These are phyloP conservation scores for Pleurotus djamor DNA, from an alignment of 768 basidiomycete species.

Conservation along the genomic window DNA sequence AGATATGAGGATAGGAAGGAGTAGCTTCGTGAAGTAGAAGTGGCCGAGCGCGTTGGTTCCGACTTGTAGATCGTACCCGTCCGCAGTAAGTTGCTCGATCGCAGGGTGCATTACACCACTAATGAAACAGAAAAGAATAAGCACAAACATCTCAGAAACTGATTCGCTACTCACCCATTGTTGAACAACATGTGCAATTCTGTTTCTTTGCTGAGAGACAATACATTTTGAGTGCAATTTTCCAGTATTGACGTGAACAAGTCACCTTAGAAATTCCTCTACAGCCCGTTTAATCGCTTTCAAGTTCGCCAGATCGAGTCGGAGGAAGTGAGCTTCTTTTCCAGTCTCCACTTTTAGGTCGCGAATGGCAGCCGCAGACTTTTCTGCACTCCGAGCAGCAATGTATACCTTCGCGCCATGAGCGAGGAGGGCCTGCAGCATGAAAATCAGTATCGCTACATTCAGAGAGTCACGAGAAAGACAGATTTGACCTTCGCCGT, in stretches of 20 bases:
- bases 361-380: constrained; percentile 32
- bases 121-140: not conserved
- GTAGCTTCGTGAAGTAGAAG: constrained; percentile 41
- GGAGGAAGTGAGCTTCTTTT: constrained; percentile 37
- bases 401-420: constrained; percentile 54
- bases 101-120: constrained; percentile 49
- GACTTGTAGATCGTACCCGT: constrained; percentile 58
- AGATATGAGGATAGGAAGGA: constrained; percentile 37
- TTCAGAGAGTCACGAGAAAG: not conserved
- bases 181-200: constrained; percentile 47
- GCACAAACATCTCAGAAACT: not conserved
- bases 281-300: constrained; percentile 36
- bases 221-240: not conserved
- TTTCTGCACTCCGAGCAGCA: constrained; percentile 36
- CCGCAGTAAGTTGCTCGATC: constrained; percentile 35
- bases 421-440: constrained; percentile 31
- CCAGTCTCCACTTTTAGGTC: constrained; percentile 39
- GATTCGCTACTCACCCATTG: constrained; percentile 33
- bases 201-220: constrained; percentile 33
- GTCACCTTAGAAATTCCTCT: constrained; percentile 33
- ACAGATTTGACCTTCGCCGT: constrained; percentile 30
- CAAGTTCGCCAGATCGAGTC: constrained; percentile 45
- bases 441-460: not conserved
- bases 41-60: constrained; percentile 55
- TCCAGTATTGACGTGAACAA: not conserved